A percentile compares a stretch with the other conserved stretches of the same genome.
These are phyloP conservation scores for Arabis alpina DNA, from an alignment of 345 rosid species.

Conservation along the genomic window DNA sequence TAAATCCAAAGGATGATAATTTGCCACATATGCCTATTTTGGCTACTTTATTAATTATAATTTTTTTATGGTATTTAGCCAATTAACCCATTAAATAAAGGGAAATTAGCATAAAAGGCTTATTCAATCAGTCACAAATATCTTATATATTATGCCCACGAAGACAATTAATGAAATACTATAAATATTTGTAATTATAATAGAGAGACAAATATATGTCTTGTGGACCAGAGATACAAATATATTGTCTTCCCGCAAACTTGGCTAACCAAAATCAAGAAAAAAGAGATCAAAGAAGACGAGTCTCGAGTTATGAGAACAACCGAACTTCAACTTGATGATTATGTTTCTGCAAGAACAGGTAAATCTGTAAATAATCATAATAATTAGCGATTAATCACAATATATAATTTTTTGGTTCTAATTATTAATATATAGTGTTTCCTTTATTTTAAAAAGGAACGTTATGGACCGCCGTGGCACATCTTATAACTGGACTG, in stretches of 20 bases:
- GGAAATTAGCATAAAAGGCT: too few relatives aligned
- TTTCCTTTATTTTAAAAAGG: slow-evolving; percentile 42
- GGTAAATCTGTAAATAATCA: slow-evolving; percentile 23
- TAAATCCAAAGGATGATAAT: too few relatives aligned
- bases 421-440: not conserved
- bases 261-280: not conserved
- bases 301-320: slow-evolving; percentile 20
- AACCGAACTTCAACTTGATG: slow-evolving; percentile 25
- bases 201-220: not conserved
- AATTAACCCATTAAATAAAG: too few relatives aligned
- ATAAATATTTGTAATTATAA: not conserved
- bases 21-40: too few relatives aligned
- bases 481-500: slow-evolving; percentile 77
- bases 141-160: slow-evolving; percentile 16
- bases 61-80: too few relatives aligned
- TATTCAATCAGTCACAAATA: not conserved
- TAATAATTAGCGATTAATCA: slow-evolving; percentile 1
- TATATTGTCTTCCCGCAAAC: slow-evolving; percentile 14
- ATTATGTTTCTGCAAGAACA: slow-evolving; percentile 29
- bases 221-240: not conserved
- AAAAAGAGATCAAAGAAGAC: slow-evolving; percentile 9
- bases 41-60: too few relatives aligned
- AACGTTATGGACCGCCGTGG: slow-evolving; percentile 61
- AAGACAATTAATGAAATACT: slow-evolving; percentile 15
- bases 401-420: not conserved